phyloP scores from a whole-genome alignment of 768 basidiomycete species.

The Suillus decipiens region DNA sequence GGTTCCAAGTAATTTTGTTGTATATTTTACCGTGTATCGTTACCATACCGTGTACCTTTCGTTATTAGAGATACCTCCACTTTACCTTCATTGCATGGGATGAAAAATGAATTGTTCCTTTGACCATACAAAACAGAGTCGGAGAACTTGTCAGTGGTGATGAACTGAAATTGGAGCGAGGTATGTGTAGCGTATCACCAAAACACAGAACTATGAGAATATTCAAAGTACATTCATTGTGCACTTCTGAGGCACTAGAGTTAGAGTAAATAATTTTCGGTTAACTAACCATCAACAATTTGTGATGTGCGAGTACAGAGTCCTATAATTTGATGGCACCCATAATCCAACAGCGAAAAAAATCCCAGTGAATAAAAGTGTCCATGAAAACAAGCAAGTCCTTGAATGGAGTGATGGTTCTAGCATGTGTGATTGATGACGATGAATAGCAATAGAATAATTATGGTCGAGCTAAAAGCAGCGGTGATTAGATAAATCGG shows the following conservation, averaged over 20 bases:
- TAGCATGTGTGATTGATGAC: conserved; percentile 1
- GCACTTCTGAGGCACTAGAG: neutral
- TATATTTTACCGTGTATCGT: conserved; percentile 31
- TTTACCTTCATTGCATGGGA: conserved; percentile 1
- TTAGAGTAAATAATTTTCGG: neutral
- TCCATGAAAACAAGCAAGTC: conserved; percentile 6
- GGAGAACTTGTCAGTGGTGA: too few relatives aligned
- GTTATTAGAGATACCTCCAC: conserved; percentile 34
- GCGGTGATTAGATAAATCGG: neutral
- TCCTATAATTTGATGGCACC: neutral
- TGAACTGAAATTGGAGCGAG: neutral
- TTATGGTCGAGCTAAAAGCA: conserved; percentile 29
- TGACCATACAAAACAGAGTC: neutral
- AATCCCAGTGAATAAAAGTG: neutral
- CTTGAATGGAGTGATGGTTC: conserved; percentile 5
- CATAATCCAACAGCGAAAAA: conserved; percentile 1
- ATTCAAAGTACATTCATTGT: neutral
- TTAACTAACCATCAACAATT: neutral
- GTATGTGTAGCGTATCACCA: neutral
- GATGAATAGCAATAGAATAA: neutral
- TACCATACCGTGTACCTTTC: conserved; percentile 34
- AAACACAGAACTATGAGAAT: neutral
- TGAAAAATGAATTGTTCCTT: neutral
- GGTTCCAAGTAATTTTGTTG: conserved; percentile 49
- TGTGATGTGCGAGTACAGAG: conserved; percentile 2